A percentile compares a stretch with the other conserved stretches of the same genome.
phyloP scores from a whole-genome alignment of 1,139 yeast species.

The Geotrichum bryndzae region DNA sequence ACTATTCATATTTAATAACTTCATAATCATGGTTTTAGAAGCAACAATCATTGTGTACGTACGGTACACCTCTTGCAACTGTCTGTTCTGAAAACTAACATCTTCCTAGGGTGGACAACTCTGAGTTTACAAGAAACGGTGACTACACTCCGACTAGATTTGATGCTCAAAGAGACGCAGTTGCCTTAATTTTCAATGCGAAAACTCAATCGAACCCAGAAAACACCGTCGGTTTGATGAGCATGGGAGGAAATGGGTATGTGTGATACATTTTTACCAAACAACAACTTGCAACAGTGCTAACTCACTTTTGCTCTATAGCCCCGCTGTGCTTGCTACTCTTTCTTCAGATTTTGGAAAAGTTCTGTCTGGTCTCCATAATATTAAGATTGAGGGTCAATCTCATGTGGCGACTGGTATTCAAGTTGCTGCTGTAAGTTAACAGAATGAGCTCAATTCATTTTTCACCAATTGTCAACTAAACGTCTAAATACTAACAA shows the following conservation, averaged over 20 bases:
- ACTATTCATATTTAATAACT: background rate
- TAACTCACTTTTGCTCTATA: slow-evolving; percentile 2
- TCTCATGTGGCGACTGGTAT: slow-evolving; percentile 74
- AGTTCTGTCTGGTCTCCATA: slow-evolving; percentile 81
- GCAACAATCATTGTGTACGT: slow-evolving; percentile 81
- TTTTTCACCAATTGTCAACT: background rate
- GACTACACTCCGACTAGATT: slow-evolving; percentile 86
- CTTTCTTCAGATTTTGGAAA: slow-evolving; percentile 85
- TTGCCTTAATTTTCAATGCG: slow-evolving; percentile 78
- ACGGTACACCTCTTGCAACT: background rate
- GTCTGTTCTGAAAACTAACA: slow-evolving; percentile 1
- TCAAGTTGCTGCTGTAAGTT: slow-evolving; percentile 75
- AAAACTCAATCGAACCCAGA: slow-evolving; percentile 89
- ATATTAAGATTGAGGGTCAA: slow-evolving; percentile 66
- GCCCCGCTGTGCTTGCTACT: slow-evolving; percentile 80
- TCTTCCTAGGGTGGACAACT: slow-evolving; percentile 62
- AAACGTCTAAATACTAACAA: slow-evolving; percentile 2
- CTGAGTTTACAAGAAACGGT: slow-evolving; percentile 94
- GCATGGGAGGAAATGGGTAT: slow-evolving; percentile 70
- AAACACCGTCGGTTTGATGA: slow-evolving; percentile 83
- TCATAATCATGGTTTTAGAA: slow-evolving; percentile 72
- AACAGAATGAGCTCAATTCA: background rate
- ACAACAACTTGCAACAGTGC: background rate
- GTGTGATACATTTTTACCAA: slow-evolving; percentile 3
- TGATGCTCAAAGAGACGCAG: slow-evolving; percentile 92